A percentile compares a stretch with the other conserved stretches of the same genome.
Evolutionary conservation across 225 moss, liverwort and hornwort genomes (phyloP).

Genomic region (Pseudoscleropodium purum): DNA sequence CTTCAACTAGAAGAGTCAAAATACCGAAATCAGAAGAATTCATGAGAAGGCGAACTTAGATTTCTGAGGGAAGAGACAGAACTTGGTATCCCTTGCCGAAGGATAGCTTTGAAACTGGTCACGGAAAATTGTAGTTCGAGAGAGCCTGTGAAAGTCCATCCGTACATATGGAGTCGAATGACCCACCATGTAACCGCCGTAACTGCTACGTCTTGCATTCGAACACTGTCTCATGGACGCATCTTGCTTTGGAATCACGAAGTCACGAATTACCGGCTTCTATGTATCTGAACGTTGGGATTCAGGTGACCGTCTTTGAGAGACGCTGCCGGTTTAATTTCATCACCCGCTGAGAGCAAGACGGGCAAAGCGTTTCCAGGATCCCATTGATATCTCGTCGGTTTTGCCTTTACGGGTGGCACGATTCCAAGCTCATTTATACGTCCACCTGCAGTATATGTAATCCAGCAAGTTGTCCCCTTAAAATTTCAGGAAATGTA

Average conservation of each 20-base stretch:
- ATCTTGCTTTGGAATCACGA: background rate
- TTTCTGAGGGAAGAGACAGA: background rate
- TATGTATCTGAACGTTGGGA: conserved; percentile 7
- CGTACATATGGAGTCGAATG: background rate
- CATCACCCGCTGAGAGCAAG: background rate
- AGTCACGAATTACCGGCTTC: background rate
- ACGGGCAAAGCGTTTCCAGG: background rate
- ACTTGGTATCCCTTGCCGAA: background rate
- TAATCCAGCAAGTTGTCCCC: background rate
- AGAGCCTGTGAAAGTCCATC: conserved; percentile 38
- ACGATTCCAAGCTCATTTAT: conserved; percentile 22
- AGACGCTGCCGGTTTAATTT: background rate
- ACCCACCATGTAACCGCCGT: background rate
- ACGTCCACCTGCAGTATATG: conserved; percentile 17
- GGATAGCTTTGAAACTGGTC: background rate
- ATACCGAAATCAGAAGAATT: background rate
- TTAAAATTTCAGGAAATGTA: background rate
- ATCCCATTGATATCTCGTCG: conserved; percentile 1
- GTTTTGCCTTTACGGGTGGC: conserved; percentile 22
- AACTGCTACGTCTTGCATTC: conserved; percentile 1
- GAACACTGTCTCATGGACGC: conserved; percentile 16
- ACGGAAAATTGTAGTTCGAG: background rate
- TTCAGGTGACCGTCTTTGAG: background rate
- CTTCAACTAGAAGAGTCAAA: background rate
- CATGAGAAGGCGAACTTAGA: background rate